A percentile compares a stretch with the other conserved stretches of the same genome.
These are phyloP conservation scores for Craterostigma plantagineum DNA, from an alignment of 257 asterid genomes.

Conservation along the genomic window DNA sequence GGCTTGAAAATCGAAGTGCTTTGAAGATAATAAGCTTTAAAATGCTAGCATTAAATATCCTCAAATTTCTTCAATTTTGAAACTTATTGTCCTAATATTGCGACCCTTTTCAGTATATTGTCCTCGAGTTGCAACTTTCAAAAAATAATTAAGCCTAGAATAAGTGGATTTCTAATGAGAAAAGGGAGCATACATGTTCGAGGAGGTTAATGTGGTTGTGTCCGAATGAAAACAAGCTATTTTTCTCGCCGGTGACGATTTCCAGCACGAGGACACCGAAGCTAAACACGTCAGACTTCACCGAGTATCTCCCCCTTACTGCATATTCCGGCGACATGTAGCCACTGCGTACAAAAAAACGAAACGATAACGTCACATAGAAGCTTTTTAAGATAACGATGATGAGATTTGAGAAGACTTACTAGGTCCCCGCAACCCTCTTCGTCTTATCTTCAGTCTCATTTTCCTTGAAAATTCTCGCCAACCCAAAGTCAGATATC, in stretches of 20 bases:
- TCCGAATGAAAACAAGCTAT: constrained; percentile 49
- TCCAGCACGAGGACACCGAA: constrained; percentile 61
- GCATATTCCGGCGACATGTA: constrained; percentile 83
- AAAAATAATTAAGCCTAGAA: too few relatives aligned
- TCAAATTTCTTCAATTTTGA: too few relatives aligned
- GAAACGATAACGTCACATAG: neutral
- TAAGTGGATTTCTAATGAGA: too few relatives aligned
- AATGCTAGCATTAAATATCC: too few relatives aligned
- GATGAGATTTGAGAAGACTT: constrained; percentile 7
- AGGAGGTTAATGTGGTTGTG: constrained; percentile 51
- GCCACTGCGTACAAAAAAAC: constrained; percentile 25
- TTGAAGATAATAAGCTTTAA: too few relatives aligned
- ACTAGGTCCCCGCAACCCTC: constrained; percentile 68
- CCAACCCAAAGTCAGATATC: constrained; percentile 80
- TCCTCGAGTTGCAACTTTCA: too few relatives aligned
- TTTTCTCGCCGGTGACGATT: constrained; percentile 49
- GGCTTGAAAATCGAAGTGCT: too few relatives aligned
- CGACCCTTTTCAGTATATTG: too few relatives aligned
- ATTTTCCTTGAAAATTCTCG: constrained; percentile 59
- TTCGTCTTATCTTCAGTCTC: constrained; percentile 57
- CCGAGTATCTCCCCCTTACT: constrained; percentile 61
- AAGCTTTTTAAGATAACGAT: neutral
- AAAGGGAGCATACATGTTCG: constrained; percentile 34
- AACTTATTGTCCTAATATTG: too few relatives aligned
- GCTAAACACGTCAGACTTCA: constrained; percentile 61